A percentile compares a stretch with the other conserved stretches of the same genome.
Conservation (phyloP, 257 asterid genomes). For the Solanum stenotomum region DNA sequence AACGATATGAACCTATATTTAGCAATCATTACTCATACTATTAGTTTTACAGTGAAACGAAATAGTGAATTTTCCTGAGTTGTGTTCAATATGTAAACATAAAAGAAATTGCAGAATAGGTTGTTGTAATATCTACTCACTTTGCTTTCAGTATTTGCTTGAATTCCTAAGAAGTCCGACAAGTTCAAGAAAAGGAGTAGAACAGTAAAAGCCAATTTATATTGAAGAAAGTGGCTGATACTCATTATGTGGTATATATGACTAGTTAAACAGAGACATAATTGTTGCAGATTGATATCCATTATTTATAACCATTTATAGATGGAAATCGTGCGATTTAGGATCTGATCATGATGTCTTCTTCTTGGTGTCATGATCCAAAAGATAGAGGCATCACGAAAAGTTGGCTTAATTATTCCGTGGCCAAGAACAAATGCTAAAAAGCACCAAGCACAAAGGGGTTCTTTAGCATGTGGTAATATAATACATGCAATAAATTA, state of each 20-base stretch:
- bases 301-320: background rate
- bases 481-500: background rate
- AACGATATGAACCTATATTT: background rate
- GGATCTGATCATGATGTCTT: background rate
- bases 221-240: background rate
- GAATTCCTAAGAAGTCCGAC: background rate
- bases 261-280: background rate
- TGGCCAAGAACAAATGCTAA: background rate
- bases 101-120: background rate
- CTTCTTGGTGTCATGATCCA: background rate
- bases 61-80: too few relatives aligned
- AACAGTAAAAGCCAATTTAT: background rate
- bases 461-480: background rate
- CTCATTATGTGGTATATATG: background rate
- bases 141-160: background rate
- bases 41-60: background rate
- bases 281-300: background rate
- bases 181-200: background rate
- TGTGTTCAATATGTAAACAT: too few relatives aligned
- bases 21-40: background rate
- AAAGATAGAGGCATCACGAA: background rate
- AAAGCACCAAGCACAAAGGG: background rate
- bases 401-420: background rate
- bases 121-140: background rate
- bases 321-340: background rate